Evolutionary conservation across 2,329 filamentous ascomycete species (phyloP).

Genomic region (Sporothrix brasiliensis): DNA sequence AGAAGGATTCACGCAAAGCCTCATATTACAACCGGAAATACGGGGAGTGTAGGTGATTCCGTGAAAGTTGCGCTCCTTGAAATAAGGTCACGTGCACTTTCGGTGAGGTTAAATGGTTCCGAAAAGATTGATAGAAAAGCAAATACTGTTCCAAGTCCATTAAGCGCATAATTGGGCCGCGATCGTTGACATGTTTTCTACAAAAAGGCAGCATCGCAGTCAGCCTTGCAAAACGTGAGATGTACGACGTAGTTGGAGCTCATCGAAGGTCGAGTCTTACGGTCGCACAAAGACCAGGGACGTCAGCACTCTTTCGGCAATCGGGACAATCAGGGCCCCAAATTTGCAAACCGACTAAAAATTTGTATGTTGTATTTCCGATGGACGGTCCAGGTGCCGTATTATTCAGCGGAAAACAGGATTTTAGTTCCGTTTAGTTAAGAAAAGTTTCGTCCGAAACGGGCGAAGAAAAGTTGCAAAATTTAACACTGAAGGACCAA

Average conservation of each 20-base stretch:
- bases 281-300: neutral
- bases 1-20: too few species aligned
- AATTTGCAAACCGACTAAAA: too few species aligned
- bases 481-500: neutral
- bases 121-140: neutral
- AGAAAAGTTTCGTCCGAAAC: constrained; percentile 11
- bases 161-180: neutral
- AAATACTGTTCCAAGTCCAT: neutral
- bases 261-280: neutral
- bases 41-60: too few species aligned
- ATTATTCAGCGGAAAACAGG: constrained; percentile 18
- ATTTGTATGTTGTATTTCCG: constrained; percentile 10
- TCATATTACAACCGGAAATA: too few species aligned
- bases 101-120: constrained; percentile 3
- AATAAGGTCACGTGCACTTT: neutral
- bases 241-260: neutral
- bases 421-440: neutral
- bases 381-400: neutral
- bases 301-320: too few species aligned
- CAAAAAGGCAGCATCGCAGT: neutral
- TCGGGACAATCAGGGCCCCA: too few species aligned
- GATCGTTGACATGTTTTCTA: neutral
- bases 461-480: constrained; percentile 9
- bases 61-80: too few species aligned
- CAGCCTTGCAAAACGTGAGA: neutral